These are phyloP conservation scores for Zea luxurians DNA, from an alignment of 176 grass and related monocot genomes.

Conservation along the genomic window DNA sequence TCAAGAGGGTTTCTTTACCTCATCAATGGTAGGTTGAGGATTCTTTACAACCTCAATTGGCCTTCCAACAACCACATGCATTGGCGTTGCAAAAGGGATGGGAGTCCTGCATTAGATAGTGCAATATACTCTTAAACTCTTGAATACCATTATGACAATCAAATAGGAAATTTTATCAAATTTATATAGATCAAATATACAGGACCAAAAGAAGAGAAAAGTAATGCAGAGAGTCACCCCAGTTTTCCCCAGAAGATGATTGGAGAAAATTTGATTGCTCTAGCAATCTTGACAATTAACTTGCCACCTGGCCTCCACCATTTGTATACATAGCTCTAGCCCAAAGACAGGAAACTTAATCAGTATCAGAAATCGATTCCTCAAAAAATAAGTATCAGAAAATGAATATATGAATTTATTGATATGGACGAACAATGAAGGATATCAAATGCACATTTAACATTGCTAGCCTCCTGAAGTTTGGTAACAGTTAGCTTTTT, in stretches of 20 bases:
- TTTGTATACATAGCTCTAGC: conserved; percentile 67
- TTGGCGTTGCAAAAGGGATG: conserved; percentile 71
- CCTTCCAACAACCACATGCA: conserved; percentile 79
- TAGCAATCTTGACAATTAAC: conserved; percentile 78
- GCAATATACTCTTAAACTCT: conserved; percentile 1
- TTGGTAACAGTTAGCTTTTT: neutral
- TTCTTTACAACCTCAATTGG: conserved; percentile 75
- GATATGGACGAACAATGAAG: neutral
- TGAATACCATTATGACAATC: neutral
- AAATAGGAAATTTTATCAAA: neutral
- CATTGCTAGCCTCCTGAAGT: neutral
- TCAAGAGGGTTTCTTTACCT: conserved; percentile 53
- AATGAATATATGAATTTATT: neutral
- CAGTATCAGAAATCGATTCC: no score
- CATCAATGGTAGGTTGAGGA: conserved; percentile 61
- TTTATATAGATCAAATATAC: conserved; percentile 11
- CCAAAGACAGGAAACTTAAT: conserved; percentile 5
- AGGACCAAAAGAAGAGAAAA: neutral
- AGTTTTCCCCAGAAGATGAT: conserved; percentile 87
- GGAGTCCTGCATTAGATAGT: conserved; percentile 59
- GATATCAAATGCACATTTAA: neutral
- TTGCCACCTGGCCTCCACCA: conserved; percentile 95
- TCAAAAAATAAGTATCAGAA: neutral
- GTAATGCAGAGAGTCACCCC: conserved; percentile 44
- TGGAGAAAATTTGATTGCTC: conserved; percentile 92